phyloP scores from a whole-genome alignment of 495 filamentous ascomycete genomes.

The Penicillium turbatum region DNA sequence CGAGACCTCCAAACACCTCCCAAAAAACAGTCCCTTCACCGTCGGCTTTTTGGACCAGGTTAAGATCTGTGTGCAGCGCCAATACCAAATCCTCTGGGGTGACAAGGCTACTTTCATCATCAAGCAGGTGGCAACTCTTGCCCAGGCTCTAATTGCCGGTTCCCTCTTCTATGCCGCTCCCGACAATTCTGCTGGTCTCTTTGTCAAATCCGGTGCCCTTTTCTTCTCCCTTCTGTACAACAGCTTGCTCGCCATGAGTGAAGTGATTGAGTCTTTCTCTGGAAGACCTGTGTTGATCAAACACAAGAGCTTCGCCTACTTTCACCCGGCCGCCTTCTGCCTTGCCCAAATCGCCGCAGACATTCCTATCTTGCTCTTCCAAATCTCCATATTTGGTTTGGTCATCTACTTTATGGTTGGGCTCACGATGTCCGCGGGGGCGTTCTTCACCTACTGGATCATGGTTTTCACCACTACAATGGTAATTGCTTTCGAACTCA shows the following conservation, averaged over 20 bases:
- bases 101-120: slow-evolving; percentile 57
- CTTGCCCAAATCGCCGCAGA: slow-evolving; percentile 69
- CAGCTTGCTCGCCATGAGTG: slow-evolving; percentile 64
- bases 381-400: slow-evolving; percentile 60
- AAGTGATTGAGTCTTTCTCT: slow-evolving; percentile 65
- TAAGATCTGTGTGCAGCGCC: slow-evolving; percentile 49
- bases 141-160: slow-evolving; percentile 39
- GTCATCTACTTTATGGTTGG: slow-evolving; percentile 73
- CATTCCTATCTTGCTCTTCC: slow-evolving; percentile 60
- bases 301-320: slow-evolving; percentile 72
- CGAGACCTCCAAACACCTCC: slow-evolving; percentile 37
- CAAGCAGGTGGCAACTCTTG: slow-evolving; percentile 48
- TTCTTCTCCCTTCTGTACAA: slow-evolving; percentile 77
- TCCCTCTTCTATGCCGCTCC: slow-evolving; percentile 41
- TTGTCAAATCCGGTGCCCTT: slow-evolving; percentile 51
- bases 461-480: slow-evolving; percentile 41
- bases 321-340: slow-evolving; percentile 67
- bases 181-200: slow-evolving; percentile 41
- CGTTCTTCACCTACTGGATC: slow-evolving; percentile 52
- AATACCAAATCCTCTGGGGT: slow-evolving; percentile 57
- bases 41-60: slow-evolving; percentile 56
- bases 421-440: slow-evolving; percentile 40
- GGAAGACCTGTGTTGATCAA: slow-evolving; percentile 69
- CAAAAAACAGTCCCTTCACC: slow-evolving; percentile 50
- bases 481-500: slow-evolving; percentile 10